Conservation (phyloP, 2,329 filamentous ascomycete genomes). For the Cytospora mali region DNA sequence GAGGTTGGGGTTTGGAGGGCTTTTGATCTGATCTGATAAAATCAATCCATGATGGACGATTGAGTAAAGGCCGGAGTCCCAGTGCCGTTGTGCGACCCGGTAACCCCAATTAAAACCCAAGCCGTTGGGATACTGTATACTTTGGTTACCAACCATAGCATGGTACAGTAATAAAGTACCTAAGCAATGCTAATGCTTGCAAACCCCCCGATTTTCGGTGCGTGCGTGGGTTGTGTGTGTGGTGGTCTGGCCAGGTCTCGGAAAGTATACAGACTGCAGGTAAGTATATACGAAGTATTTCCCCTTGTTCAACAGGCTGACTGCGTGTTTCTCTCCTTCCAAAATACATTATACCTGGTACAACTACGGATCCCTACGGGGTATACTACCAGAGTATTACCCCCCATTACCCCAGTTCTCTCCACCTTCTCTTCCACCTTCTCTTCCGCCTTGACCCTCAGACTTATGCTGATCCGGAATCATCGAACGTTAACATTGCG, state of each 20-base stretch:
- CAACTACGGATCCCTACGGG: no score
- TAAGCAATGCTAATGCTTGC: neutral
- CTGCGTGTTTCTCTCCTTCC: neutral
- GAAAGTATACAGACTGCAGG: neutral
- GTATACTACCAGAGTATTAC: no score
- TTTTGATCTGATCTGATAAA: constrained; percentile 3
- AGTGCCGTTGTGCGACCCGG: neutral
- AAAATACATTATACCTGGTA: neutral
- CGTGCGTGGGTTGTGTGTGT: no score
- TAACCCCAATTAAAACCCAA: neutral
- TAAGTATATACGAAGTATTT: no score
- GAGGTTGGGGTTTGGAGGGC: neutral
- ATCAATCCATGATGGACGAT: neutral
- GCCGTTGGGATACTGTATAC: neutral
- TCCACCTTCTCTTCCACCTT: neutral
- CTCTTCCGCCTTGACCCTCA: constrained; percentile 3
- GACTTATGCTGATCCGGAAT: neutral
- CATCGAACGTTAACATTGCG: neutral
- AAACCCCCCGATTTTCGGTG: constrained; percentile 11
- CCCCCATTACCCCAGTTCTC: neutral
- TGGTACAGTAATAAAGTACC: neutral
- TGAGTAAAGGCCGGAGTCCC: neutral
- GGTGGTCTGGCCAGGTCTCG: neutral
- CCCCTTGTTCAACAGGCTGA: neutral
- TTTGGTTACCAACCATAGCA: neutral